Evolutionary conservation across 495 filamentous ascomycete species (phyloP), one percentile per base, ranked within the genome.

Genomic region (Parathielavia hyrcaniae): DNA sequence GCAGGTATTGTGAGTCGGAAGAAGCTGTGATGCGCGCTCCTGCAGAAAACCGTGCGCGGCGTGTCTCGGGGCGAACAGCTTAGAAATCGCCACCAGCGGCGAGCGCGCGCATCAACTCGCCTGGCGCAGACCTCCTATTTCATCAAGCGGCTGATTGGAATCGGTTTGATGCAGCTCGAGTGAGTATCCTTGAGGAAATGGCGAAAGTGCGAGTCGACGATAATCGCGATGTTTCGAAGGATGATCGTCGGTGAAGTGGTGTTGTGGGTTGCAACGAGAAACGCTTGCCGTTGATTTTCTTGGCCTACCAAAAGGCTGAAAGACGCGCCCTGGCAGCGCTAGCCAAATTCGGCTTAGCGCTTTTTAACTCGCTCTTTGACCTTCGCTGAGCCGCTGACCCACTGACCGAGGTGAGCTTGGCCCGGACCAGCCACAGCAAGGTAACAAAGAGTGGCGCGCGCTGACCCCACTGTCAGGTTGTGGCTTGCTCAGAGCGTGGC

Each of bases 21-120:
- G 6, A 30, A 30, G 26, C 26, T 6, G 26, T 30, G 26, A 30
- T 30, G 26, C 26, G 26, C 26, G 26, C 26, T 30, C 3, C 26
- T 30, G 26, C 26, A 30, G 8, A 13, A 39, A 19, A 17, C 5
- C 19, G 4, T 39, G 23, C 11, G 32, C 19, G 20, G 20, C 19
- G 26, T 9, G 49, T 34, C 12, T 30, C 2, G 23, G 26, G 36
- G 56, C n/a, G 40, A 23, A 41, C 41, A 62, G 56, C 59, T 63
- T 65, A 67, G 62, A 64, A 65, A 65, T 67, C 58, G 62, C 67
- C 64, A 67, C 64, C 16, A 59, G 43, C 43, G 61, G 53, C 32
- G 58, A 57, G 55, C 20, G 62, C 60, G 60, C 64, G 64, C 62
- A 65, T 69, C 67, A 61, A 69, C 60, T 61, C 52, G 48, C 53